phyloP scores from a whole-genome alignment of 257 asterid genomes.

The Solanum lycopersicoides region DNA sequence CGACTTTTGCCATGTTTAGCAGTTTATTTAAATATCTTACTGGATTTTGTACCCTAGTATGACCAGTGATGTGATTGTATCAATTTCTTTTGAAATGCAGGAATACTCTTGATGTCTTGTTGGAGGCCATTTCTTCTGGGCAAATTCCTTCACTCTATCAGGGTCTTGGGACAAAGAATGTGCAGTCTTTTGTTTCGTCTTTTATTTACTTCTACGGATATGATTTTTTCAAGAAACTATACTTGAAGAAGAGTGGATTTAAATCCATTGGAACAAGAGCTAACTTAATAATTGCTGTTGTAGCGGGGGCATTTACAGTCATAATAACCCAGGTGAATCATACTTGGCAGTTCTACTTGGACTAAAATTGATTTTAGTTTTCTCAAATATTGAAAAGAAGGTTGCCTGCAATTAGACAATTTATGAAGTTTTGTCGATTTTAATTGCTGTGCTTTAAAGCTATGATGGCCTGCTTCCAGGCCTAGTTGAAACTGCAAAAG shows the following conservation, averaged over 20 bases:
- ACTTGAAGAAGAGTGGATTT: conserved; percentile 56
- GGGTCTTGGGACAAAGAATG: conserved; percentile 83
- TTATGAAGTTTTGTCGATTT: background rate
- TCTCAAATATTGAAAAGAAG: background rate
- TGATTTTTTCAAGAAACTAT: conserved; percentile 70
- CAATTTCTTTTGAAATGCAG: conserved; percentile 20
- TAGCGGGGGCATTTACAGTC: conserved; percentile 81
- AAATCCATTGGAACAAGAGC: conserved; percentile 80
- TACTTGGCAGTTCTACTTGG: background rate
- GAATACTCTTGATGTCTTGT: conserved; percentile 75
- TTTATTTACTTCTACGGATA: conserved; percentile 87
- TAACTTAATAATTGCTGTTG: conserved; percentile 83
- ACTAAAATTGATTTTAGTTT: background rate
- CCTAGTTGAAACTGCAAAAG: background rate
- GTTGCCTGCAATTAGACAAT: background rate
- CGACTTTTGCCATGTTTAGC: background rate
- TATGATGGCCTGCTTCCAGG: background rate
- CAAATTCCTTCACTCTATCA: conserved; percentile 68
- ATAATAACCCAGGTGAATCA: conserved; percentile 61
- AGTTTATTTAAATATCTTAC: background rate
- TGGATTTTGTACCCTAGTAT: background rate
- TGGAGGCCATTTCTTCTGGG: conserved; percentile 76
- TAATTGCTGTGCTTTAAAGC: background rate
- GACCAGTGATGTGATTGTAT: background rate
- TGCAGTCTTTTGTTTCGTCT: conserved; percentile 76